phyloP scores from a whole-genome alignment of 176 grass and related monocot species.

The Phoenix roebelenii region DNA sequence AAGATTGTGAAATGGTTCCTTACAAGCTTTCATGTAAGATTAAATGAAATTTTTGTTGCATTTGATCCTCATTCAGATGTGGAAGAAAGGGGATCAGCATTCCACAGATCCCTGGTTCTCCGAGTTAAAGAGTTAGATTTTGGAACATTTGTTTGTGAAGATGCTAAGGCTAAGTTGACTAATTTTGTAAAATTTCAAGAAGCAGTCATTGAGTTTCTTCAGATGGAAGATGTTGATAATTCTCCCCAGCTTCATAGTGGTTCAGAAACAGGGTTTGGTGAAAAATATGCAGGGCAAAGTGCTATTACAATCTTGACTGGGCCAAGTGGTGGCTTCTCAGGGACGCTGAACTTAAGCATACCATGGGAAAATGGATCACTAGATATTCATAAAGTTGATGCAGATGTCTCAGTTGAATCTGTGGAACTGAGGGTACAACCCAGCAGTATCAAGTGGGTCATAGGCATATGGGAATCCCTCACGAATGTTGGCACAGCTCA shows the following conservation, averaged over 20 bases:
- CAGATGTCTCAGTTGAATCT: constrained; percentile 62
- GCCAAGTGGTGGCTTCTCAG: constrained; percentile 74
- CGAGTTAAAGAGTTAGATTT: constrained; percentile 82
- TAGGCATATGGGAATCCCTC: constrained; percentile 45
- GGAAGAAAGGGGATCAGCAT: constrained; percentile 32
- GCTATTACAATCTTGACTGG: constrained; percentile 68
- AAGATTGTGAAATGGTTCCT: constrained; percentile 80
- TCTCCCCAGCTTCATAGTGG: constrained; percentile 25
- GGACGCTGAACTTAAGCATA: constrained; percentile 77
- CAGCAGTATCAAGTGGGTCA: constrained; percentile 66
- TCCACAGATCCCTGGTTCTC: constrained; percentile 60
- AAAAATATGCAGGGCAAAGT: constrained; percentile 32
- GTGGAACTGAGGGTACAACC: constrained; percentile 66
- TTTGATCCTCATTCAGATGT: constrained; percentile 58
- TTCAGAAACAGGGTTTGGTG: constrained; percentile 29
- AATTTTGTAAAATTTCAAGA: constrained; percentile 84
- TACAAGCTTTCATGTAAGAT: constrained; percentile 78
- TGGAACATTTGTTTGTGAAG: constrained; percentile 53
- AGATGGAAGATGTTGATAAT: constrained; percentile 59
- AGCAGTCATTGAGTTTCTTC: constrained; percentile 76
- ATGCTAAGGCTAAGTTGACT: constrained; percentile 52
- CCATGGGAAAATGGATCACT: constrained; percentile 86
- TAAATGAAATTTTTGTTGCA: constrained; percentile 69
- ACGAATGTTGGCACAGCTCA: constrained; percentile 32
- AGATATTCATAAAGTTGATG: constrained; percentile 72